Percentiles rank a stretch among this genome's conserved stretches.
Evolutionary conservation across 1,284 basidiomycete genomes (phyloP).

Genomic region (Heterobasidion occidentale): DNA sequence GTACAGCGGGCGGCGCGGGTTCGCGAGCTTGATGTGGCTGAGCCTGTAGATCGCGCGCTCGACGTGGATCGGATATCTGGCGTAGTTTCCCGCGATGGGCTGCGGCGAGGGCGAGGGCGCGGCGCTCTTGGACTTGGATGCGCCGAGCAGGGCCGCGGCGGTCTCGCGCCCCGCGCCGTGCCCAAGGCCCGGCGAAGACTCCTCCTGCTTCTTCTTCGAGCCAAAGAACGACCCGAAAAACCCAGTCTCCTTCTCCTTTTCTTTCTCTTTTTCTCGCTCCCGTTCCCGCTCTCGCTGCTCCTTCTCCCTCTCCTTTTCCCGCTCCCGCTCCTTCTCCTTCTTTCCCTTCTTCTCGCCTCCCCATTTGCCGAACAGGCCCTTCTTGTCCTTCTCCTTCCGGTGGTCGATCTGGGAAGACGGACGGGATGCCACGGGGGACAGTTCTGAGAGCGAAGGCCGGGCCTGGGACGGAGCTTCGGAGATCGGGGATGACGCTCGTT

Average conservation of each 20-base stretch:
- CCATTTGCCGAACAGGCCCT: conserved; percentile 64
- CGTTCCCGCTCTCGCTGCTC: conserved; percentile 37
- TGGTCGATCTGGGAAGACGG: conserved; percentile 24
- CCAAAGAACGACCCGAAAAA: conserved; percentile 88
- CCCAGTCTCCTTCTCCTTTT: conserved; percentile 60
- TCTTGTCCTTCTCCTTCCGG: conserved; percentile 75
- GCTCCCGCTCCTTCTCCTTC: conserved; percentile 31
- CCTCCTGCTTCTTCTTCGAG: conserved; percentile 75
- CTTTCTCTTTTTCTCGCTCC: conserved; percentile 46
- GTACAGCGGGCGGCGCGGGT: conserved; percentile 91
- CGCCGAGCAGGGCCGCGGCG: conserved; percentile 75
- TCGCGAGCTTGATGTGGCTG: conserved; percentile 97
- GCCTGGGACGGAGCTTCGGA: background rate
- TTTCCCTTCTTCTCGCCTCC: conserved; percentile 69
- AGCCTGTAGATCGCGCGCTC: conserved; percentile 96
- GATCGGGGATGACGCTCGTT: conserved; percentile 3
- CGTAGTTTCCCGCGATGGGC: conserved; percentile 40
- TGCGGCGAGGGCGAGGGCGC: conserved; percentile 56
- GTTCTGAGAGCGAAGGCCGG: background rate
- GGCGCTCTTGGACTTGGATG: conserved; percentile 62
- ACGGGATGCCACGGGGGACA: background rate
- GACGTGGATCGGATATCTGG: conserved; percentile 95
- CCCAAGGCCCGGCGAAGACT: conserved; percentile 39
- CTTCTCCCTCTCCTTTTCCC: conserved; percentile 40
- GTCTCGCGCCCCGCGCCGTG: conserved; percentile 66